These are phyloP conservation scores for Lipomyces japonicus DNA, from an alignment of 805 yeast genomes.

Conservation along the genomic window DNA sequence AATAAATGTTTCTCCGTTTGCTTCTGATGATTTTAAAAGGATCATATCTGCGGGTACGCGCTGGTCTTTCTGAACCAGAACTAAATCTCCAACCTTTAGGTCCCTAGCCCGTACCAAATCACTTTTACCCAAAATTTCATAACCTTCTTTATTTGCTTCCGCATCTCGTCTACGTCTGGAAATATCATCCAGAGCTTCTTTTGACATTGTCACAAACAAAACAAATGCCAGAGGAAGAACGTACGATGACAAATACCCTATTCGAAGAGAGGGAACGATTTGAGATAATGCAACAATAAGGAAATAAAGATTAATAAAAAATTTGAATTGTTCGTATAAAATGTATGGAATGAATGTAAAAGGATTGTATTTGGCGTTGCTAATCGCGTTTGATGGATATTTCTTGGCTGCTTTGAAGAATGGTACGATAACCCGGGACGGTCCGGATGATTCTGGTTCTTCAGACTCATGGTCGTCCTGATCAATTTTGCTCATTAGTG, in stretches of 20 bases:
- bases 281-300: constrained; percentile 91
- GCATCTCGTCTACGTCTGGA: constrained; percentile 84
- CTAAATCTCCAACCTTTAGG: constrained; percentile 81
- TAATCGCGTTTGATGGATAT: constrained; percentile 68
- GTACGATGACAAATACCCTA: constrained; percentile 90
- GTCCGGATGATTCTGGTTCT: constrained; percentile 20
- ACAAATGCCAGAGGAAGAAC: constrained; percentile 94
- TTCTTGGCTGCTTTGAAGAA: constrained; percentile 21
- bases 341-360: constrained; percentile 83
- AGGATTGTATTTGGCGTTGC: constrained; percentile 92
- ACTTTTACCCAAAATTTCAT: constrained; percentile 51
- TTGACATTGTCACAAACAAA: constrained; percentile 84
- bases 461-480: constrained; percentile 20
- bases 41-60: constrained; percentile 94
- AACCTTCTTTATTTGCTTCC: constrained; percentile 81
- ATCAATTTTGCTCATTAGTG: constrained; percentile 27
- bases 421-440: constrained; percentile 22
- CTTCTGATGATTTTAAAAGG: constrained; percentile 75
- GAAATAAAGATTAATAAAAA: constrained; percentile 90
- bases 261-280: constrained; percentile 79
- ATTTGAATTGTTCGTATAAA: constrained; percentile 92
- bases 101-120: constrained; percentile 50
- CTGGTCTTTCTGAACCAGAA: constrained; percentile 70
- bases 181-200: constrained; percentile 93
- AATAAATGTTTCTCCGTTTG: constrained; percentile 80